Evolutionary conservation across 2,329 filamentous ascomycete species (phyloP).

Genomic region (Chalaropsis ovoidea): DNA sequence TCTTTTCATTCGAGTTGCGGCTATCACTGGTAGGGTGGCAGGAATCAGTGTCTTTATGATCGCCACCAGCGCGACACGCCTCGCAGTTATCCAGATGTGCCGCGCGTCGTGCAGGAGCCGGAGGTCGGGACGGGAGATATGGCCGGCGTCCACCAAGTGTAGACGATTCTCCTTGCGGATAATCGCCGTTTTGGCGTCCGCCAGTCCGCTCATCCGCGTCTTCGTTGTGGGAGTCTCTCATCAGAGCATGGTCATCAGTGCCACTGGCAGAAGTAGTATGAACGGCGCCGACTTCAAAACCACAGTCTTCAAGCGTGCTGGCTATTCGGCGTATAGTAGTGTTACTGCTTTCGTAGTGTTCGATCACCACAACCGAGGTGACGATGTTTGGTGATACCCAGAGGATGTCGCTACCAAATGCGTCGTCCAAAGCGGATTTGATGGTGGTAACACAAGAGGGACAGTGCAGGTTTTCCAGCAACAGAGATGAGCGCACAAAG

Average conservation of each 20-base stretch:
- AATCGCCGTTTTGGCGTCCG: not conserved
- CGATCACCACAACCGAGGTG: constrained; percentile 56
- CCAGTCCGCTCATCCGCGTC: not conserved
- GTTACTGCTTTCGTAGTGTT: constrained; percentile 39
- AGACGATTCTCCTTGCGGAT: not conserved
- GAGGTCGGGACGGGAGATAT: constrained; percentile 24
- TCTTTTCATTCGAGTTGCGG: not conserved
- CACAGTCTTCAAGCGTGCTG: constrained; percentile 44
- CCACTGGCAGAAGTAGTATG: constrained; percentile 33
- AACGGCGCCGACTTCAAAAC: constrained; percentile 42
- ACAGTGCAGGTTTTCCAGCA: constrained; percentile 68
- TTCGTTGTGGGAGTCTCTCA: not conserved
- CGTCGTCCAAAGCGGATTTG: constrained; percentile 44
- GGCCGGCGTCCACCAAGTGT: not conserved
- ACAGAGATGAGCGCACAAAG: constrained; percentile 32
- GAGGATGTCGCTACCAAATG: constrained; percentile 38
- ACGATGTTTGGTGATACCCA: constrained; percentile 62
- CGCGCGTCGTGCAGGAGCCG: constrained; percentile 16
- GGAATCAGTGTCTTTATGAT: not conserved
- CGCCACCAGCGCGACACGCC: constrained; percentile 30
- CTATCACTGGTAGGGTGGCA: not conserved
- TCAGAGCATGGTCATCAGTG: constrained; percentile 29
- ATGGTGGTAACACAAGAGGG: constrained; percentile 62
- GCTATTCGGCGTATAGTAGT: constrained; percentile 39
- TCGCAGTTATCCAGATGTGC: constrained; percentile 36